phyloP scores from a whole-genome alignment of 345 rosid genomes.

The Murraya paniculata region DNA sequence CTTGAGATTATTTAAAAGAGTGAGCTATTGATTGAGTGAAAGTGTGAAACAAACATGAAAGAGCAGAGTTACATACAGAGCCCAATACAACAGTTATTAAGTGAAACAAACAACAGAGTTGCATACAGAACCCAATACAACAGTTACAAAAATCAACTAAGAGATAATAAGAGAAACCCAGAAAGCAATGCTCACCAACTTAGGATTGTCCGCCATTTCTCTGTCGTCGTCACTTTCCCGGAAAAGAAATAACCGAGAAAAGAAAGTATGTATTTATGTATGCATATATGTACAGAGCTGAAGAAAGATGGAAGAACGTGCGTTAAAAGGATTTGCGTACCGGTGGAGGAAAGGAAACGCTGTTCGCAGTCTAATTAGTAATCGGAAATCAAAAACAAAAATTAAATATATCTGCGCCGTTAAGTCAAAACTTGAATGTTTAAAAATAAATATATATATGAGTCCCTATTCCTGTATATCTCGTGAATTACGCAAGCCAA shows the following conservation, averaged over 20 bases:
- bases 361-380: conserved; percentile 7
- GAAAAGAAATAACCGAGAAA: conserved; percentile 12
- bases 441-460: background rate
- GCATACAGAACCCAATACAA: conserved; percentile 19
- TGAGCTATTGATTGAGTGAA: background rate
- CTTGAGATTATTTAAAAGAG: background rate
- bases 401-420: background rate
- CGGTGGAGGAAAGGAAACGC: conserved; percentile 7
- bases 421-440: conserved; percentile 22
- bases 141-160: background rate
- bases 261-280: too few species aligned
- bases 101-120: background rate
- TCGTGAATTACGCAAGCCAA: conserved; percentile 12
- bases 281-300: too few species aligned
- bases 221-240: conserved; percentile 22
- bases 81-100: conserved; percentile 27
- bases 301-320: background rate
- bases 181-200: conserved; percentile 40
- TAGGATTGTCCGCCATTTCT: conserved; percentile 52
- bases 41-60: background rate
- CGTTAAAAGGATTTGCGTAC: conserved; percentile 23
- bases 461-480: background rate
- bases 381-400: background rate
- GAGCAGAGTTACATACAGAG: background rate
- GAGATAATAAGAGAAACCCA: conserved; percentile 5